A percentile compares a stretch with the other conserved stretches of the same genome.
Conservation (phyloP, 345 rosid species). For the sweet orange (Citrus sinensis) region DVS_A1.0 CM039166.1:1033001-1033500, state of each 20-base stretch:
- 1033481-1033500: constrained; percentile 35
- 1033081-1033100: neutral
- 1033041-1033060: no score
- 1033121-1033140: neutral
- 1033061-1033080: neutral
- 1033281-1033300: constrained; percentile 54
- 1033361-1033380: constrained; percentile 31
- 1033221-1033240: constrained; percentile 19
- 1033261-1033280: constrained; percentile 40
- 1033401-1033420: constrained; percentile 24
- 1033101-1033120: neutral
- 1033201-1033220: neutral
- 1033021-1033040: neutral
- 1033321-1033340: constrained; percentile 29
- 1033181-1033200: constrained; percentile 33
- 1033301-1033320: constrained; percentile 44
- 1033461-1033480: constrained; percentile 18
- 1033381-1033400: constrained; percentile 25
- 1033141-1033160: constrained; percentile 14
- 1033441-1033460: constrained; percentile 24
- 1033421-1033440: constrained; percentile 24
- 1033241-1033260: constrained; percentile 32
- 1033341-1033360: constrained; percentile 47
- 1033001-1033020: neutral
- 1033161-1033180: constrained; percentile 39